Percentiles rank a stretch among this genome's conserved stretches.
Conservation (phyloP, 495 filamentous ascomycete genomes). For the Penicillium egyptiacum region DNA sequence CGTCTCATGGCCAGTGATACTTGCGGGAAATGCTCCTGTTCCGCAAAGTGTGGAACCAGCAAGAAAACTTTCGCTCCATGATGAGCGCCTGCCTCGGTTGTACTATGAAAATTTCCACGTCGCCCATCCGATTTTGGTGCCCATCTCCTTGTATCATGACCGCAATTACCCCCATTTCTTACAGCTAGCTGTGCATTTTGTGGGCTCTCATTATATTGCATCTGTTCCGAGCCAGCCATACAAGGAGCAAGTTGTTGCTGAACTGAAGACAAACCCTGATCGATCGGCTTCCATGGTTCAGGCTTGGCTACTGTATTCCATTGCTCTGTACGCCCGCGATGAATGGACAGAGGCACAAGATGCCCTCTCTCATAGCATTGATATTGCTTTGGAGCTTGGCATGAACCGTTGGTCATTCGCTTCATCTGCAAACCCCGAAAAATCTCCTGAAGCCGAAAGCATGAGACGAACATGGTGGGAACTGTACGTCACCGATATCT, state of each 20-base stretch:
- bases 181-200: constrained; percentile 38
- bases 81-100: constrained; percentile 36
- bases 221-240: constrained; percentile 24
- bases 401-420: constrained; percentile 41
- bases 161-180: constrained; percentile 40
- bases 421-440: constrained; percentile 20
- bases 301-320: constrained; percentile 40
- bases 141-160: constrained; percentile 32
- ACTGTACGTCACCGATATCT: constrained; percentile 41
- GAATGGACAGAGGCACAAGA: constrained; percentile 37
- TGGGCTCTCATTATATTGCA: constrained; percentile 39
- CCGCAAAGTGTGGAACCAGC: constrained; percentile 15
- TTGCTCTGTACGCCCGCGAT: constrained; percentile 36
- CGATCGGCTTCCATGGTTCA: constrained; percentile 40
- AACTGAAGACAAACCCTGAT: constrained; percentile 29
- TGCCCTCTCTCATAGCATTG: constrained; percentile 31
- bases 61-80: constrained; percentile 25
- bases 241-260: constrained; percentile 27
- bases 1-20: constrained; percentile 29
- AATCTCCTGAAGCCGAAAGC: constrained; percentile 40
- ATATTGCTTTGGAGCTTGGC: constrained; percentile 39
- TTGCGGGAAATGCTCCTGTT: constrained; percentile 14
- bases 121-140: constrained; percentile 42
- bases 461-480: constrained; percentile 47
- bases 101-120: constrained; percentile 46